Base-by-base conservation (phyloP, 345 rosid species). In the Pelargonium nanum region DNA sequence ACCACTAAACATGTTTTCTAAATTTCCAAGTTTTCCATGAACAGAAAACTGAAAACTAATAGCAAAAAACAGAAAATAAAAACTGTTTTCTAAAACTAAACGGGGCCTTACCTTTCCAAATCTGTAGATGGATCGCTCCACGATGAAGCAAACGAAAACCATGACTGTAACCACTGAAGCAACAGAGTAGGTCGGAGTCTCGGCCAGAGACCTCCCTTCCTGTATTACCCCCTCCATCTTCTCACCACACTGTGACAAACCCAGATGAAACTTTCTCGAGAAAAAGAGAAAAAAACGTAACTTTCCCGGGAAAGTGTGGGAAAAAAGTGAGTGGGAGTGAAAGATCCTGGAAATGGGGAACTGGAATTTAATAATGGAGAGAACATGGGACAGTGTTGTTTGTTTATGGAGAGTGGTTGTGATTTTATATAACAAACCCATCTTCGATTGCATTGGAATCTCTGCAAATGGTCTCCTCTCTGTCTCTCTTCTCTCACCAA, bases 101-200 rank as follows among this genome's bases (percentile, higher is more conserved):
- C 4, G 24, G 53, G 23, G 21, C 8, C 68, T 66, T 62, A 86
- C 97, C 82, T 79, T 91, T 64, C 98, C 96, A 66, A 81, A 85
- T 83, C 86, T 81, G 87, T 86, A 83, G 57, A 91, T 86, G 63
- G 95, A 78, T 19, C 96, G 84, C 70, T 91, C 82, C 55, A 85
- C 80, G 26, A 86, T 65, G 69, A 83, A 77, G 72, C 91, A 87
- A 65, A 77, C 87, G 59, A 83, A 85, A 24, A 87, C 85, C 72
- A 87, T 69, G 30, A 88, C 92, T 28, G 96, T 83, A 48, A 81
- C 74, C 16, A 91, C 86, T 1, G 92, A 75, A 71, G 98, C 98
- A 70, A 91, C 98, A 66, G 85, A 72, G 71, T 91, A 88, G 44
- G 92, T 88, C 1, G 98, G 98, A 19, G 98, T 91, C 81, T 91